Percentiles rank a stretch among this genome's conserved stretches.
Conservation (phyloP, 1,284 basidiomycete species). For the Leccinum subspadiceum region DNA sequence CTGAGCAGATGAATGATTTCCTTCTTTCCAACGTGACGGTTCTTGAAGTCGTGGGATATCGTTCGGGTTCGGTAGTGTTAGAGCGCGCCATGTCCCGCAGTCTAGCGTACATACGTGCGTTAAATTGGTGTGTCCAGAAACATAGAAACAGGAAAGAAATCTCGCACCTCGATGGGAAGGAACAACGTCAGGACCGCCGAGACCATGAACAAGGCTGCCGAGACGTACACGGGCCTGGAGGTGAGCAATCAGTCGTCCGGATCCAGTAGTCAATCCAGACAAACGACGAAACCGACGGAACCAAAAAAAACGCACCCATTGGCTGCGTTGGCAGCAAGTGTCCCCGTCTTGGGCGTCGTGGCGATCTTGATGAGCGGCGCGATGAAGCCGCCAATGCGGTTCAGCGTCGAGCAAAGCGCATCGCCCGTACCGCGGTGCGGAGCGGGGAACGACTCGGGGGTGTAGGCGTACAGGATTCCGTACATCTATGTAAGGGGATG, state of each 20-base stretch:
- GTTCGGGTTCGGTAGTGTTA: slow-evolving; percentile 1
- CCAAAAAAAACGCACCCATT: slow-evolving; percentile 31
- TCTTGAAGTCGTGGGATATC: slow-evolving; percentile 61
- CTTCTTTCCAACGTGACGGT: not conserved
- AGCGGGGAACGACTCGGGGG: slow-evolving; percentile 65
- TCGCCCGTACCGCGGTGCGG: slow-evolving; percentile 65
- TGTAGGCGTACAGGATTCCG: slow-evolving; percentile 59
- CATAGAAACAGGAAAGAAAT: too few relatives aligned
- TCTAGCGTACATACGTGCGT: slow-evolving; percentile 8
- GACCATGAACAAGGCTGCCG: slow-evolving; percentile 52
- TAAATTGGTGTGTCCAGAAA: not conserved
- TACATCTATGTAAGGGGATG: slow-evolving; percentile 43
- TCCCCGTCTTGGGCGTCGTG: slow-evolving; percentile 36
- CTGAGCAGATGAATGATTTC: not conserved
- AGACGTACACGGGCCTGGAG: slow-evolving; percentile 54
- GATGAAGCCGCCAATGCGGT: slow-evolving; percentile 55
- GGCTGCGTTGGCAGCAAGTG: slow-evolving; percentile 37
- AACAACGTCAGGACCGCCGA: slow-evolving; percentile 46
- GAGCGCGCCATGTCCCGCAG: slow-evolving; percentile 25
- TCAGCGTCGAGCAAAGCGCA: slow-evolving; percentile 52
- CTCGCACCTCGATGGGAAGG: slow-evolving; percentile 56
- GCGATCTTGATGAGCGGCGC: slow-evolving; percentile 53
- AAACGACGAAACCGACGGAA: not conserved
- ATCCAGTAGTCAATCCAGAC: not conserved
- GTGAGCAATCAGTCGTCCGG: not conserved